phyloP scores from a whole-genome alignment of 345 rosid species.

The Atalantia buxifolia region DNA sequence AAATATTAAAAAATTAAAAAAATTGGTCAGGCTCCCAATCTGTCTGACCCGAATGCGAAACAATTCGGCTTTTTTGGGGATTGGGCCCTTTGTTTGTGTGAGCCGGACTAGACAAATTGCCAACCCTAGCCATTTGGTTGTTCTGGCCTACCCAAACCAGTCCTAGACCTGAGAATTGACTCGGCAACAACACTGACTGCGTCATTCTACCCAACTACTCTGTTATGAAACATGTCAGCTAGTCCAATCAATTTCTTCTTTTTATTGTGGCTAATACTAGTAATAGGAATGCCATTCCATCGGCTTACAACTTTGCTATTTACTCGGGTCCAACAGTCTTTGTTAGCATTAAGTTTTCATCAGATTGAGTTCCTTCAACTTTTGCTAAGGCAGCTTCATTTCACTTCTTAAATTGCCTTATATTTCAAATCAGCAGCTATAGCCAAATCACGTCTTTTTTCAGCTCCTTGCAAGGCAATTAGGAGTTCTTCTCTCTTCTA shows the following conservation, averaged over 20 bases:
- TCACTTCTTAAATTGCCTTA: conserved; percentile 79
- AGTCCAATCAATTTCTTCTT: conserved; percentile 77
- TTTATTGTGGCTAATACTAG: conserved; percentile 82
- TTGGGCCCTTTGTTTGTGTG: too few relatives aligned
- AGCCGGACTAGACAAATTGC: too few relatives aligned
- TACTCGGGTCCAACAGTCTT: conserved; percentile 86
- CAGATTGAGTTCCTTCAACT: conserved; percentile 51
- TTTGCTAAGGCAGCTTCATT: conserved; percentile 65
- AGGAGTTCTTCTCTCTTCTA: conserved; percentile 77
- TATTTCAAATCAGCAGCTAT: conserved; percentile 81
- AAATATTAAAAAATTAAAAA: too few relatives aligned
- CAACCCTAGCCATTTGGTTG: too few relatives aligned
- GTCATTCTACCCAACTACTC: conserved; percentile 81
- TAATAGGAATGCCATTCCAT: conserved; percentile 93
- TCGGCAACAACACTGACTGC: conserved; percentile 76
- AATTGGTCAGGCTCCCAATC: too few relatives aligned
- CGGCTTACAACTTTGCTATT: conserved; percentile 83
- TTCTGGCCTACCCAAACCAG: conserved; percentile 1
- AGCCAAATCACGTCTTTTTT: conserved; percentile 80
- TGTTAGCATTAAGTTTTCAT: conserved; percentile 65
- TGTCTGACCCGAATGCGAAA: too few relatives aligned
- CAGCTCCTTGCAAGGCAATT: conserved; percentile 73
- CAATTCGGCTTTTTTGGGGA: too few relatives aligned
- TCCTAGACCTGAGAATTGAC: conserved; percentile 78
- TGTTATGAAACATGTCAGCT: conserved; percentile 64